Evolutionary conservation across 176 grass and related monocot genomes (phyloP), one percentile per base, ranked within the genome.

Genomic region (Thalia dealbata): DNA sequence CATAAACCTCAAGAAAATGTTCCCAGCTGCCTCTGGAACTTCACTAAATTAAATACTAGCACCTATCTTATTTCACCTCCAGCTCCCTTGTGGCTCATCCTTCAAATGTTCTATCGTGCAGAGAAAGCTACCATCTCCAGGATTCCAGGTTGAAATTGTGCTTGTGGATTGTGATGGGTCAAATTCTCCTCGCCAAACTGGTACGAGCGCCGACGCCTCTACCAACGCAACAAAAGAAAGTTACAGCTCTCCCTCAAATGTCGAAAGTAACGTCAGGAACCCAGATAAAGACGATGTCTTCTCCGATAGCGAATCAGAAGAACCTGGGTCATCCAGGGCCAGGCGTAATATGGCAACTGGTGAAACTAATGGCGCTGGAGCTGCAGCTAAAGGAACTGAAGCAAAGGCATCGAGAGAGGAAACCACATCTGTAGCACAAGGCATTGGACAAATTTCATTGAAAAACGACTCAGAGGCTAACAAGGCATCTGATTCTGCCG

Each of bases 51-150:
- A n/a, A 8, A 58, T 58, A 58, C 18, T 58, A 22, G 54, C 54
- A 48, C 0, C 23, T 63, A 63, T 63, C 23, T 26, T 14, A 10
- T 64, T 12, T 12, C 7, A 10, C 13, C 1, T 29, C 15, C 23
- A 26, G 23, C 18, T 72, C 27, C 21, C n/a, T 27, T 26, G 51
- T 50, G 3, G 13, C 48, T 32, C 25, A 80, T 21, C 60, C 24
- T 78, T 65, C 35, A 10, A 67, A 65, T 77, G 32, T 79, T 77
- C 32, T 81, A 52, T 82, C 59, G 48, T 87, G 26, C 85, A 99
- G 95, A 93, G 95, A 74, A 99, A 99, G 76, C 78, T 99, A 48
- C 90, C 87, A 0, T 99, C 90, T 75, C 90, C 95, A 69, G 90
- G 87, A 19, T 93, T 99, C 86, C 87, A 93, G 70, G 71, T 99